phyloP scores from a whole-genome alignment of 1,139 yeast species.

The Citeromyces siamensis region DNA sequence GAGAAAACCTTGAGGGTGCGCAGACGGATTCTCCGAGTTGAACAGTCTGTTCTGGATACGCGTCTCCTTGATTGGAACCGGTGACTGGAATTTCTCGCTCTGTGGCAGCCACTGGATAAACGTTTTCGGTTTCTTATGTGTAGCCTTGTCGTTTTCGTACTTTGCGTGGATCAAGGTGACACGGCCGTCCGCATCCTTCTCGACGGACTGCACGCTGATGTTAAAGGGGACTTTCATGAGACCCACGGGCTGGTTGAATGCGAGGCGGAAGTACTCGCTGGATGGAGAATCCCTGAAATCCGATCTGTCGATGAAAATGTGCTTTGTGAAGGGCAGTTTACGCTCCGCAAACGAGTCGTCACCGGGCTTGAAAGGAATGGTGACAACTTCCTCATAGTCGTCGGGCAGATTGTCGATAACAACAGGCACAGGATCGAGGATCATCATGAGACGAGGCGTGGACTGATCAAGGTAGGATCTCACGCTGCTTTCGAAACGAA shows the following conservation, averaged over 20 bases:
- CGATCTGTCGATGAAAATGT: conserved; percentile 69
- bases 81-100: conserved; percentile 44
- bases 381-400: conserved; percentile 54
- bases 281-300: conserved; percentile 69
- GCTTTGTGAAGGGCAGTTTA: conserved; percentile 63
- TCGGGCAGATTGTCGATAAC: conserved; percentile 75
- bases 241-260: conserved; percentile 96
- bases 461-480: conserved; percentile 81
- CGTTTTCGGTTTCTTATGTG: conserved; percentile 73
- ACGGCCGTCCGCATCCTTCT: conserved; percentile 48
- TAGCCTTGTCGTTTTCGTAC: conserved; percentile 54
- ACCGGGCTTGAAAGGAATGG: conserved; percentile 88
- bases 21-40: conserved; percentile 82
- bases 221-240: conserved; percentile 83
- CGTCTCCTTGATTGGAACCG: conserved; percentile 57
- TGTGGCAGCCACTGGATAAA: conserved; percentile 95
- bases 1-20: conserved; percentile 79
- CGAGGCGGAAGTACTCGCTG: conserved; percentile 72
- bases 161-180: conserved; percentile 64
- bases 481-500: conserved; percentile 81
- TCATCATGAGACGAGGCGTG: conserved; percentile 92
- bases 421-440: conserved; percentile 77
- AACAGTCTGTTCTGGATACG: conserved; percentile 84
- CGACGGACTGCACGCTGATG: conserved; percentile 59
- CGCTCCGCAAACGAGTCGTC: conserved; percentile 61